Percentiles rank a stretch among this genome's conserved stretches.
Conservation (phyloP, 208 protist genomes). For the Borovskyia barvae region DNA sequence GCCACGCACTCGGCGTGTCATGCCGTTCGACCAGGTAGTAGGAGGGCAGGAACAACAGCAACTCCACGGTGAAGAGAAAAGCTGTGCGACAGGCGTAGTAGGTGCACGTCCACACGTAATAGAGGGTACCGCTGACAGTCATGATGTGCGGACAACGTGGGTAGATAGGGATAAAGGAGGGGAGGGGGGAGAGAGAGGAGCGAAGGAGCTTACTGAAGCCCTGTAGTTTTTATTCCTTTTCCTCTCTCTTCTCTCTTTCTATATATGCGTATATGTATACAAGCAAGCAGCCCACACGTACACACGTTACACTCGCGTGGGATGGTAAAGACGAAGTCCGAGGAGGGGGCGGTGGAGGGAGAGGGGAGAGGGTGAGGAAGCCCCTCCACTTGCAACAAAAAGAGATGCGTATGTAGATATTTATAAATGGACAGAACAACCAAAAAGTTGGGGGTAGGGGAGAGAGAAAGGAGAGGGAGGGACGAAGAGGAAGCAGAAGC, state of each 20-base stretch:
- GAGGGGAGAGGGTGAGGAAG: no score
- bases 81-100: conserved; percentile 13
- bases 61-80: conserved; percentile 14
- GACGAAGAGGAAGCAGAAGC: no score
- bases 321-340: no score
- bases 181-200: neutral
- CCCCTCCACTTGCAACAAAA: no score
- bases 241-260: neutral
- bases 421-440: neutral
- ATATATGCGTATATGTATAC: neutral
- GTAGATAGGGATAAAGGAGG: neutral
- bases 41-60: conserved; percentile 15
- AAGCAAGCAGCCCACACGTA: neutral
- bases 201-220: no score
- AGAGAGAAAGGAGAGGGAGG: neutral
- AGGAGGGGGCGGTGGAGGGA: no score
- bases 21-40: conserved; percentile 22
- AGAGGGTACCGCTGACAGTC: conserved; percentile 2
- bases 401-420: no score
- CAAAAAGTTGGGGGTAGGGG: conserved; percentile 1
- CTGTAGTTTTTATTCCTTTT: neutral
- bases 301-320: no score
- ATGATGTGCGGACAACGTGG: neutral
- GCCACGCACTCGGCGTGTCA: conserved; percentile 16
- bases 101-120: conserved; percentile 12